A percentile compares a stretch with the other conserved stretches of the same genome.
Evolutionary conservation across 2,329 filamentous ascomycete genomes (phyloP).

Genomic region (Cyphellophora attinorum): DNA sequence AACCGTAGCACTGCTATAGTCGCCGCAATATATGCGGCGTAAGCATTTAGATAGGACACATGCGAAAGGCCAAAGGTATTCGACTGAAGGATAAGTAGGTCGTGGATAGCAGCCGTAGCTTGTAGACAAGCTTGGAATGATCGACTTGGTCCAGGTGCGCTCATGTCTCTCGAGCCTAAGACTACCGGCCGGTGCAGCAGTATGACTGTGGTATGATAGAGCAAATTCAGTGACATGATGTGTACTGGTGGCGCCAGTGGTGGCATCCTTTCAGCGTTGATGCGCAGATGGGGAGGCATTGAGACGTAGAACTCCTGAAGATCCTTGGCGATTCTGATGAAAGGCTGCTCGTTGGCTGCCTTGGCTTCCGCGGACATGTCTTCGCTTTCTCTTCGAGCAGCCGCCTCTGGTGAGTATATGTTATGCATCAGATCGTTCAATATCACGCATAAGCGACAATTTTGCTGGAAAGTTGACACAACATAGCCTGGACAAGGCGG

Average conservation of each 20-base stretch:
- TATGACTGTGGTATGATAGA: slow-evolving; percentile 44
- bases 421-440: slow-evolving; percentile 38
- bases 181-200: slow-evolving; percentile 47
- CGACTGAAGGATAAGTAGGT: slow-evolving; percentile 17
- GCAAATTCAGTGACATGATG: slow-evolving; percentile 35
- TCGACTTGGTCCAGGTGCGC: slow-evolving; percentile 8
- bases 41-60: slow-evolving; percentile 20
- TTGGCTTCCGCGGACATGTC: slow-evolving; percentile 9
- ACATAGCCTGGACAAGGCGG: slow-evolving; percentile 19
- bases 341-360: slow-evolving; percentile 12
- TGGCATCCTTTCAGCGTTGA: slow-evolving; percentile 24
- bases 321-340: slow-evolving; percentile 29
- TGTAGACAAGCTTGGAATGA: slow-evolving; percentile 17
- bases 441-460: slow-evolving; percentile 34
- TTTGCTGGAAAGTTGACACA: slow-evolving; percentile 20
- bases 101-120: slow-evolving; percentile 18
- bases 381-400: slow-evolving; percentile 24
- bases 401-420: slow-evolving; percentile 34
- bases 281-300: slow-evolving; percentile 34
- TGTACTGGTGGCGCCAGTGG: slow-evolving; percentile 32
- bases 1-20: slow-evolving; percentile 20
- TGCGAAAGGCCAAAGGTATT: slow-evolving; percentile 20
- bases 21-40: slow-evolving; percentile 20
- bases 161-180: slow-evolving; percentile 10
- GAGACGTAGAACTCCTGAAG: slow-evolving; percentile 32